phyloP scores from a whole-genome alignment of 352 stramenopile genomes.

The Globisporangium parvum region DNA sequence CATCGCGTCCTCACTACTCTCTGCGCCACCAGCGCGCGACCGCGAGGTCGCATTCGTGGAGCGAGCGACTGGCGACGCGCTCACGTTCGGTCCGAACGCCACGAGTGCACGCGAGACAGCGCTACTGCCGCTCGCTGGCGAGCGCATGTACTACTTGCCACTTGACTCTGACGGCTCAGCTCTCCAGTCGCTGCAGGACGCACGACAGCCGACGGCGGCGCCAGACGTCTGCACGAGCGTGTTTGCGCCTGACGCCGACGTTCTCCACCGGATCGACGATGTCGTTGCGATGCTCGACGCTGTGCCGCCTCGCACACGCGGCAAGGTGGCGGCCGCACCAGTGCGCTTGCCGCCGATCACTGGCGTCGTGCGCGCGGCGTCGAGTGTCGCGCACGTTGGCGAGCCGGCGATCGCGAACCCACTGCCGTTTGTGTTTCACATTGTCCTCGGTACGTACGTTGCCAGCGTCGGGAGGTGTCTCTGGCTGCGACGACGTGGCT shows the following conservation, averaged over 20 bases:
- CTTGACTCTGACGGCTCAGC: constrained; percentile 46
- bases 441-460: constrained; percentile 46
- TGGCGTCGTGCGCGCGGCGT: constrained; percentile 55
- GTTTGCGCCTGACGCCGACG: constrained; percentile 15
- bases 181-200: constrained; percentile 24
- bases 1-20: not conserved
- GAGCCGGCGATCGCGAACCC: constrained; percentile 31
- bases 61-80: constrained; percentile 3
- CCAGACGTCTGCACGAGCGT: constrained; percentile 20
- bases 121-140: constrained; percentile 36
- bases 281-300: constrained; percentile 2
- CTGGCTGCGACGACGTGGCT: not conserved
- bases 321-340: not conserved
- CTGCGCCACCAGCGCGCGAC: not conserved
- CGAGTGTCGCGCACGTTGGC: constrained; percentile 38
- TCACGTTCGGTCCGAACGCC: constrained; percentile 31
- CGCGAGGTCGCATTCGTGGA: not conserved
- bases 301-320: not conserved
- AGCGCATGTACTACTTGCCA: constrained; percentile 51
- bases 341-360: constrained; percentile 26
- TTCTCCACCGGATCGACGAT: constrained; percentile 18
- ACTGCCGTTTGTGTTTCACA: constrained; percentile 67
- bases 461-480: constrained; percentile 1
- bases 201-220: not conserved
- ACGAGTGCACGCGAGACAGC: constrained; percentile 28